Evolutionary conservation across 768 basidiomycete genomes (phyloP).

Genomic region (Nidularia pulvinata): DNA sequence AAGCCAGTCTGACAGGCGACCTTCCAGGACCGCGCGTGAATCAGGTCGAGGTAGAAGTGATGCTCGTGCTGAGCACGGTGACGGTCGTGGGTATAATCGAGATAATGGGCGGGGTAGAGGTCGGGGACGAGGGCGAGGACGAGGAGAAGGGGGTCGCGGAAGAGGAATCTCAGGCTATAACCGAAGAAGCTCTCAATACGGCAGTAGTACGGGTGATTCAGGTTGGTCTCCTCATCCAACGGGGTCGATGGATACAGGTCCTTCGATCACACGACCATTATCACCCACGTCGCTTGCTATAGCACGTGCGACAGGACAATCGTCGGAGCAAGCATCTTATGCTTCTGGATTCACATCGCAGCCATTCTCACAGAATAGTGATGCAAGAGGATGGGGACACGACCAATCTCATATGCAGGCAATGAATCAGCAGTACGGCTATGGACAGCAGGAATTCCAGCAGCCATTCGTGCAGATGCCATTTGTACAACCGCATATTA

Average conservation of each 20-base stretch:
- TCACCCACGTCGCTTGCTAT: slow-evolving; percentile 48
- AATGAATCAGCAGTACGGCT: slow-evolving; percentile 13
- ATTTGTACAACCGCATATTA: slow-evolving; percentile 80
- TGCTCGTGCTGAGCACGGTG: slow-evolving; percentile 3
- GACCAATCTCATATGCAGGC: background rate
- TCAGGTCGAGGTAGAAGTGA: too few species aligned
- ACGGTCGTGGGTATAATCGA: slow-evolving; percentile 8
- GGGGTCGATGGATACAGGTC: too few species aligned
- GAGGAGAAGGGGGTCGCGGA: slow-evolving; percentile 18
- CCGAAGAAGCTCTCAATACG: slow-evolving; percentile 7
- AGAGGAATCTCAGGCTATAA: slow-evolving; percentile 10
- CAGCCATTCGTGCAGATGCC: slow-evolving; percentile 13
- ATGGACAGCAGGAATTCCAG: slow-evolving; percentile 10
- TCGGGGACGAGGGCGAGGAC: slow-evolving; percentile 23
- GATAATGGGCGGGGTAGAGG: slow-evolving; percentile 29
- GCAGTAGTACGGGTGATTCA: background rate
- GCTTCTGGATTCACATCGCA: slow-evolving; percentile 4
- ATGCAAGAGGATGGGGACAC: background rate
- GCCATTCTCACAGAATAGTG: background rate
- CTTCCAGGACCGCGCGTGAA: too few species aligned
- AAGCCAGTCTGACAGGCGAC: background rate
- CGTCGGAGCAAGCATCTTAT: slow-evolving; percentile 2
- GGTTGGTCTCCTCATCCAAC: too few species aligned
- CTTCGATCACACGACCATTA: slow-evolving; percentile 21
- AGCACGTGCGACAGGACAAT: slow-evolving; percentile 37